phyloP scores from a whole-genome alignment of 257 asterid genomes.

The Plantago elongata region DNA sequence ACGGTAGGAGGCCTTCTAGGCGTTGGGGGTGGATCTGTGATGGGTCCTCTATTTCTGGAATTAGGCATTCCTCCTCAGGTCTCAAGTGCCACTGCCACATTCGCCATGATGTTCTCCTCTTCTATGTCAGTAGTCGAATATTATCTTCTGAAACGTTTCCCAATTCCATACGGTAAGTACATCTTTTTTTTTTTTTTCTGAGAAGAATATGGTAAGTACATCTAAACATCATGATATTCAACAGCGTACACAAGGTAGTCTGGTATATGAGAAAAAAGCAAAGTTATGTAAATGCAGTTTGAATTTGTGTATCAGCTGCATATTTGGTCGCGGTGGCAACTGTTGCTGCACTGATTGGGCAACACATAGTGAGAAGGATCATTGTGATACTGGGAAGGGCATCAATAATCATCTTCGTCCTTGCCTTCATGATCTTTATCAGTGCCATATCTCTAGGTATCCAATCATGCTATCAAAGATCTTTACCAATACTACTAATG shows the following conservation, averaged over 20 bases:
- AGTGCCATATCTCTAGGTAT: constrained; percentile 88
- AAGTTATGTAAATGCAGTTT: not conserved
- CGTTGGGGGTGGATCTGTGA: constrained; percentile 91
- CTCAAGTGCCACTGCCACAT: constrained; percentile 97
- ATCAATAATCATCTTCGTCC: constrained; percentile 82
- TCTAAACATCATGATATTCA: too few relatives aligned
- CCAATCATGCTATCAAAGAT: not conserved
- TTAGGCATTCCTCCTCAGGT: constrained; percentile 75
- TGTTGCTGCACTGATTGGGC: constrained; percentile 79
- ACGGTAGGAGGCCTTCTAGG: constrained; percentile 94
- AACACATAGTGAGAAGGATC: constrained; percentile 68
- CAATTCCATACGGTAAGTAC: constrained; percentile 82
- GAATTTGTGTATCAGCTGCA: constrained; percentile 44
- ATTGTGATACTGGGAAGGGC: constrained; percentile 78
- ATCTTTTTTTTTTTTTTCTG: too few relatives aligned
- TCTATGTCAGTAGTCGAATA: constrained; percentile 98
- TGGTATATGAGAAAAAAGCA: too few relatives aligned
- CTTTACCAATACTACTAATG: too few relatives aligned
- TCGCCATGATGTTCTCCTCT: constrained; percentile 97
- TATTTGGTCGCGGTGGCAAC: constrained; percentile 68
- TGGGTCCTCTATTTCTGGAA: constrained; percentile 63
- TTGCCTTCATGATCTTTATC: constrained; percentile 81
- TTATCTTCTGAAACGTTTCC: constrained; percentile 84
- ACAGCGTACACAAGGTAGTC: too few relatives aligned
- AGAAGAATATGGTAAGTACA: constrained; percentile 62